Evolutionary conservation across 345 rosid species (phyloP).

Genomic region (Citrus glauca): DNA sequence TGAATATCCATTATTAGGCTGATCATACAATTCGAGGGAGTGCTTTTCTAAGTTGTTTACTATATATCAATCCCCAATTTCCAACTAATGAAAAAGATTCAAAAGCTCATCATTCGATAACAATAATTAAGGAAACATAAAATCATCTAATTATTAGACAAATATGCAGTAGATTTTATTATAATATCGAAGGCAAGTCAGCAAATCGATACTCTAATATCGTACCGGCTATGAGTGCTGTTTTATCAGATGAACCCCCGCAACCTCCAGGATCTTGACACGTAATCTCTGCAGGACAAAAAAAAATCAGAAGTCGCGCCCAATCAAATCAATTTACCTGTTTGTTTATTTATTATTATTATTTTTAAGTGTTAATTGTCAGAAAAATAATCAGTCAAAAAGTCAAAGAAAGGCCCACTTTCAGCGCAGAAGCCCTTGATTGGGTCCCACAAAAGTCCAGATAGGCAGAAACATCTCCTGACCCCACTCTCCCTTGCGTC

Average conservation of each 20-base stretch:
- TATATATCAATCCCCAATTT: not conserved
- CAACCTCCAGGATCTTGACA: constrained; percentile 42
- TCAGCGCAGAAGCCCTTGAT: constrained; percentile 24
- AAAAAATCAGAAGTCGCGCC: not conserved
- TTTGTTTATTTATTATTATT: too few relatives aligned
- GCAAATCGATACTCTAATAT: too few relatives aligned
- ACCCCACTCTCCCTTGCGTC: constrained; percentile 6
- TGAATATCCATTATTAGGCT: not conserved
- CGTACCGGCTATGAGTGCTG: constrained; percentile 43
- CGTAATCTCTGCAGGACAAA: constrained; percentile 19
- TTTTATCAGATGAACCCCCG: constrained; percentile 18
- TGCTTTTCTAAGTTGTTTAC: not conserved
- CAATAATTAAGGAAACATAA: not conserved
- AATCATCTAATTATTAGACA: not conserved
- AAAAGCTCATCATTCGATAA: not conserved
- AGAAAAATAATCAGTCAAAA: not conserved
- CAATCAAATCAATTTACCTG: too few relatives aligned
- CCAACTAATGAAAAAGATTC: not conserved
- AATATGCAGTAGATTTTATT: too few relatives aligned
- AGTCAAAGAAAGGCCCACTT: constrained; percentile 12
- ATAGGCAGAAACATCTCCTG: constrained; percentile 36
- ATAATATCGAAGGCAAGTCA: too few relatives aligned
- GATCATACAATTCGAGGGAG: not conserved
- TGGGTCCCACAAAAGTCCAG: constrained; percentile 34
- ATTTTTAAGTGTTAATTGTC: not conserved